Evolutionary conservation across 2,329 filamentous ascomycete genomes (phyloP), one percentile per base, ranked within the genome.

Genomic region (Tricladium varicosporioides): DNA sequence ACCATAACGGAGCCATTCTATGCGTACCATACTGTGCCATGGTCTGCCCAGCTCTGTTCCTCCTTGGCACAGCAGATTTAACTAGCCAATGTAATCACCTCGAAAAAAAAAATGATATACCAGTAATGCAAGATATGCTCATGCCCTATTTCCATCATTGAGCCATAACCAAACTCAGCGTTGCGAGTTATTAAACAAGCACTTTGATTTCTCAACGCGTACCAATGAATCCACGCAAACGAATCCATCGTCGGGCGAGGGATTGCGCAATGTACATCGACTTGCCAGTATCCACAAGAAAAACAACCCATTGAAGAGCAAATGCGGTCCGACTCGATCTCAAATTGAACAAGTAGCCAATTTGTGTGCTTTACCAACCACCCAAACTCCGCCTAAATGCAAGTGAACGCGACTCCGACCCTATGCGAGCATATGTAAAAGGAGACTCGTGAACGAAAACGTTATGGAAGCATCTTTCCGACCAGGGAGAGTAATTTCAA

Each of bases 361-460:
- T 55, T 40, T 58, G 51, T 48, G 31, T 53, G 32, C 44, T 54
- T 51, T 44, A 33, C 43, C 44, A 32, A 49, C 33, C 54, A 54
- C 52, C 62, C 49, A 59, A 49, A 66, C 63, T 63, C 63, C 63
- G 53, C 63, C 59, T 58, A 67, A 62, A 66, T 66, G 65, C 63
- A 63, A 61, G 60, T 52, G 36, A 46, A 48, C 55, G 51, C 32
- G 55, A 65, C 65, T 59, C 65, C 65, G 57, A 48, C 63, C 61
- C 61, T 40, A 67, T 67, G 65, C 65, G 58, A 59, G 57, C 58
- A 22, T 60, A 61, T 65, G 63, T 63, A 62, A 49, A 54, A 59
- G 32, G 56, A 57, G 59, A 62, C 51, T 61, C 56, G 53, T 60
- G 53, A 44, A 58, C 19, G 47, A 47, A 54, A 58, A 63, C 56